Base-by-base conservation (phyloP, 768 basidiomycete species). In the Naematelia aurantialba region DNA sequence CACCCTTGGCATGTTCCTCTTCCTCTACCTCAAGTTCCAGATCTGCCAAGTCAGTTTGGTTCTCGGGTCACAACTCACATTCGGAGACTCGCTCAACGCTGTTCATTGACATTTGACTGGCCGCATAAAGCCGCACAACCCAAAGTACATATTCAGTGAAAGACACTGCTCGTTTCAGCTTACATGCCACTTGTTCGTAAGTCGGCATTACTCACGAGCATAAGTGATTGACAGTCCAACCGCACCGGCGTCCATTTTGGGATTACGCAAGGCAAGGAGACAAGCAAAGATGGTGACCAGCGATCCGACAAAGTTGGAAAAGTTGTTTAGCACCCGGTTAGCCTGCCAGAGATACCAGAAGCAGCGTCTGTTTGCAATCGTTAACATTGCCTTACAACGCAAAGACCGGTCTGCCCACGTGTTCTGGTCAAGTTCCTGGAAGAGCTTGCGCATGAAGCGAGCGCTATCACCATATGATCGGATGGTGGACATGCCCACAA, bases 21-120 rank as follows among this genome's bases (percentile, higher is more conserved):
- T 75, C 72, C 54, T 76, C 73, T 0, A 74, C 68, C 39, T 78
- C 75, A 17, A 78, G 65, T 2, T 74, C 64, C 14, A 75, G 64
- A 60, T 74, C 75, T 76, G 29, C 12, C 26, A 22, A 8, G 24
- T 63, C 19, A 66, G 62, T 53, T 29, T 25, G 12, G 8, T 21
- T 30, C 24, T 13, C 44, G 14, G 44, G 30, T 3, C 3, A 26
- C 25, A 24, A 65, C 74, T 63, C 51, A 74, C 73, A 79, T 52
- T 79, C 79, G 24, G 69, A 62, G 1, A 80, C 67, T 1, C 79
- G 70, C 61, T 80, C 79, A 17, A 97, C 68, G 27, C 68, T 70
- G 67, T 79, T 79, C 62, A 76, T 70, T 12, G 67, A 54, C 68
- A 75, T 74, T 49, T 76, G 71, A 42, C 58, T 58, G 1, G 72